phyloP scores from a whole-genome alignment of 1,284 basidiomycete genomes.

The Rhodotorula sp. region DNA sequence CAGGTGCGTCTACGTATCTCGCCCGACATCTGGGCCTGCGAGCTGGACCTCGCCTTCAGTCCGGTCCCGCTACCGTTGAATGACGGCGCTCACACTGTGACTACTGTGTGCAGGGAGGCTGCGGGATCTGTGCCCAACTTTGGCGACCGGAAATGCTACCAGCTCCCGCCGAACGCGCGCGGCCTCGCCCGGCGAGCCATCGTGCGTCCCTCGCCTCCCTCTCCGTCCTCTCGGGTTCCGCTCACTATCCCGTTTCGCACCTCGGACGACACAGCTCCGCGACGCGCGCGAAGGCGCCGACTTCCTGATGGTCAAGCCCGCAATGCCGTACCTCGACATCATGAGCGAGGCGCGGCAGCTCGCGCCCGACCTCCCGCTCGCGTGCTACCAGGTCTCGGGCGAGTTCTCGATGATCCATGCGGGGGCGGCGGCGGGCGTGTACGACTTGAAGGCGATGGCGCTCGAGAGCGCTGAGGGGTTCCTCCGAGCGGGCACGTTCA shows the following conservation, averaged over 20 bases:
- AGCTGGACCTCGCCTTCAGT: accelerated
- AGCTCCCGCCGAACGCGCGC: constrained; percentile 83
- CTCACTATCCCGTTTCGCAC: background rate
- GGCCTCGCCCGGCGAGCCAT: constrained; percentile 92
- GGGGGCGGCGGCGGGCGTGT: constrained; percentile 88
- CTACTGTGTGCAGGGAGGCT: constrained; percentile 67
- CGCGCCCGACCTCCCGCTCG: constrained; percentile 82
- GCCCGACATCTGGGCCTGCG: background rate
- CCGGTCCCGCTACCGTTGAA: background rate
- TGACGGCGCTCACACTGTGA: background rate
- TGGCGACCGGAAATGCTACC: constrained; percentile 96
- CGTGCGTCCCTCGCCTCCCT: constrained; percentile 58
- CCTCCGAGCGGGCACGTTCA: constrained; percentile 67
- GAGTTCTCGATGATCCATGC: constrained; percentile 97
- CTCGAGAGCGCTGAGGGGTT: constrained; percentile 89
- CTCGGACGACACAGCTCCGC: constrained; percentile 63
- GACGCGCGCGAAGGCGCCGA: constrained; percentile 95
- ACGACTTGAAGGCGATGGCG: constrained; percentile 87
- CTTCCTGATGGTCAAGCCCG: constrained; percentile 98
- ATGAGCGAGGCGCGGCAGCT: constrained; percentile 83
- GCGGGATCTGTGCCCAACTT: constrained; percentile 93
- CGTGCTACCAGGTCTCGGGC: constrained; percentile 89
- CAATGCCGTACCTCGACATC: constrained; percentile 94
- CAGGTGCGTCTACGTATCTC: constrained; percentile 60
- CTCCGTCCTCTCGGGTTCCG: background rate